Base-by-base conservation (phyloP, 2,329 filamentous ascomycete species). In the Ophiocordyceps robertsii region DNA sequence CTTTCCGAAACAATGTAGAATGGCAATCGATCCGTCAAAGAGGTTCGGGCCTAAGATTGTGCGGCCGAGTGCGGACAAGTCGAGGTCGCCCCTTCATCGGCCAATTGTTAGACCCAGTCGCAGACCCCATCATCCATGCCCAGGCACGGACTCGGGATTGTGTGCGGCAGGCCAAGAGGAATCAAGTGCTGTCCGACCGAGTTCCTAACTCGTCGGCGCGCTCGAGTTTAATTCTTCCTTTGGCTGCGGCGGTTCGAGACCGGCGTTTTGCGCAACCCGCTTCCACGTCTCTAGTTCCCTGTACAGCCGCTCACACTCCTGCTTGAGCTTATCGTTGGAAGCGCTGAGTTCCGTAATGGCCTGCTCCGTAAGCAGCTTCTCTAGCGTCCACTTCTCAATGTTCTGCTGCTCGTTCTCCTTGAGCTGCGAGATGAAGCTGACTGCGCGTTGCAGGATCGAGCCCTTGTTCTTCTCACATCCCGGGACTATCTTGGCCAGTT, bases 401-500 rank as follows among this genome's bases (percentile, higher is more conserved):
- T 95, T 95, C 49, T 92, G 84, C 14, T 84, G 78, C 60, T 95
- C 90, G 53, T 95, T 93, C 60, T 95, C 88, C 60, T 92, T 93
- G 33, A 98, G 75, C 57, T 95, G 88, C 11, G 80, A 84, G 58
- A 98, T 96, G 67, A 95, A 96, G 49, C 87, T 81, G 10, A 95
- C 90, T 0, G 92, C 88, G 30, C 90, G 85, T 58, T 93, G 85
- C 32, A 98, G 70, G 49, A 98, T 96, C 3, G 88, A 93, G 1
- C 92, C 92, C 65, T 98, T 98, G 70, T 98, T 96, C 72, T 96
- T 98, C 65, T 98, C 92, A 56, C 90, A 95, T 13, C 88, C 88
- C 0, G 92, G 92, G 0, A 98, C 92, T 51, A 98, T 94, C 67
- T 95, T 96, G 51, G 90, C 86, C 29, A 98, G 77, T 63, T 96